phyloP scores from a whole-genome alignment of 1,284 basidiomycete species.

The Volvariella volvacea region DNA sequence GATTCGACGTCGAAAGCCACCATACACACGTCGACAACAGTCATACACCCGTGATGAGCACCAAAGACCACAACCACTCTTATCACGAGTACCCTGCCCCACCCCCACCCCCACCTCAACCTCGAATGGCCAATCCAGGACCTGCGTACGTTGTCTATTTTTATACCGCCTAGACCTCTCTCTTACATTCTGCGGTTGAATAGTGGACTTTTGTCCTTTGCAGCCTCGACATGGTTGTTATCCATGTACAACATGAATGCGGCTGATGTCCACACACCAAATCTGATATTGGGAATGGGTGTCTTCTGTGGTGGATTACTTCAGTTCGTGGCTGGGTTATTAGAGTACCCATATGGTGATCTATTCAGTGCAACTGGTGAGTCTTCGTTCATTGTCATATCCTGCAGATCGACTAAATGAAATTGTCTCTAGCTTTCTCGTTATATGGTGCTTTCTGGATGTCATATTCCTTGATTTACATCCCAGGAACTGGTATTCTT shows the following conservation, averaged over 20 bases:
- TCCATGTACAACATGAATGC: conserved; percentile 1
- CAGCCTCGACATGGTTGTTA: background rate
- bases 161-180: no score
- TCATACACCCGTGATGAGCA: no score
- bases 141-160: background rate
- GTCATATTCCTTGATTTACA: conserved; percentile 62
- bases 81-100: no score
- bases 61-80: no score
- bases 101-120: no score
- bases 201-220: conserved; percentile 34
- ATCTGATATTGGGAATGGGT: conserved; percentile 1
- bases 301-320: conserved; percentile 1
- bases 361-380: background rate
- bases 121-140: background rate
- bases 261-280: background rate
- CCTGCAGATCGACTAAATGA: background rate
- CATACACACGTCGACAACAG: no score
- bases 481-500: conserved; percentile 57
- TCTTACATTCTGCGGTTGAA: no score
- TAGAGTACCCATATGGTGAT: background rate
- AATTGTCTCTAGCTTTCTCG: conserved; percentile 54
- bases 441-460: conserved; percentile 85
- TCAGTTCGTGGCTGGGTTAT: background rate
- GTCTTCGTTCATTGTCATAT: background rate
- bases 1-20: no score